Percentiles rank a stretch among this genome's conserved stretches.
Conservation (phyloP, 768 basidiomycete species). For the Cubamyces sp. region DNA sequence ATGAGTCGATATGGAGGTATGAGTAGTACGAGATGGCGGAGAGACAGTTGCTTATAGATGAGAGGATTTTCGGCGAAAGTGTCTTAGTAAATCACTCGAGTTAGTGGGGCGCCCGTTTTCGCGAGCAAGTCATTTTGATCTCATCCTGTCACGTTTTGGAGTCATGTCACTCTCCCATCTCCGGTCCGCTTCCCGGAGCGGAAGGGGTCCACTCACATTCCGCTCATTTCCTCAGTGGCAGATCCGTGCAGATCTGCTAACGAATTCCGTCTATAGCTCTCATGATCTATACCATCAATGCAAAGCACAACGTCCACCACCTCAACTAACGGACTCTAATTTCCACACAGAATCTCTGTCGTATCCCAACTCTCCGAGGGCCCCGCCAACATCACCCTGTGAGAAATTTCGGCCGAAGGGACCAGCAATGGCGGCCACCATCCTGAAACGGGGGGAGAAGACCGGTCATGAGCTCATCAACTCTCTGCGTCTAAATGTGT, state of each 20-base stretch:
- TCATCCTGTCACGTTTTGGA: constrained; percentile 23
- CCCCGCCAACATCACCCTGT: constrained; percentile 72
- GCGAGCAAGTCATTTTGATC: constrained; percentile 24
- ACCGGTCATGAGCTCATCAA: constrained; percentile 19
- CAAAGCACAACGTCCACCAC: not conserved
- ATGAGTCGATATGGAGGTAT: constrained; percentile 6
- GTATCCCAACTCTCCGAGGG: constrained; percentile 66
- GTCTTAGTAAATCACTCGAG: constrained; percentile 22
- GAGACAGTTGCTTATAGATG: constrained; percentile 11
- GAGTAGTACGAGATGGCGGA: constrained; percentile 1
- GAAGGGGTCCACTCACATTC: constrained; percentile 19
- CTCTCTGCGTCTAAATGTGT: constrained; percentile 11
- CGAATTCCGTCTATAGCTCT: not conserved
- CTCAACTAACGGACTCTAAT: constrained; percentile 40
- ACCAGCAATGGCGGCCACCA: constrained; percentile 76
- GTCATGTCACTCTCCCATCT: constrained; percentile 14
- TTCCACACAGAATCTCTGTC: constrained; percentile 70
- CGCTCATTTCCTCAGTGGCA: constrained; percentile 14
- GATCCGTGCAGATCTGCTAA: not conserved
- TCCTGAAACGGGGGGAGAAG: constrained; percentile 46
- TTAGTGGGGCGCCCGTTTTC: constrained; percentile 11
- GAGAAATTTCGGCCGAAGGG: constrained; percentile 77
- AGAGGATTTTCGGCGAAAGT: constrained; percentile 9
- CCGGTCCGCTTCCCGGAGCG: constrained; percentile 14
- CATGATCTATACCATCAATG: not conserved